These are phyloP conservation scores for Mycena sanguinolenta DNA, from an alignment of 768 basidiomycete genomes.

Conservation along the genomic window DNA sequence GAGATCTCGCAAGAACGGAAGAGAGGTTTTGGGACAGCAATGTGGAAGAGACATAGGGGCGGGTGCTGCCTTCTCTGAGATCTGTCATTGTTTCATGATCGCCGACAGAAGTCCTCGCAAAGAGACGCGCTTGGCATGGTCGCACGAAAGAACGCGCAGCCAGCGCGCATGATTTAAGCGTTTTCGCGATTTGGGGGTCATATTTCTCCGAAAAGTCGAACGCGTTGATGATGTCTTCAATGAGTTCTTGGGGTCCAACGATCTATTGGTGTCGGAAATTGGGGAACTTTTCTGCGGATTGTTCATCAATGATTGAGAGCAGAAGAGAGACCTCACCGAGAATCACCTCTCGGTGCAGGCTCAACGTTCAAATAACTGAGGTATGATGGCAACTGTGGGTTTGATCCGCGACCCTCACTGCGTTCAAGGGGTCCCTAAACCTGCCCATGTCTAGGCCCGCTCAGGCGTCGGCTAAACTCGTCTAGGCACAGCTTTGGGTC, in stretches of 20 bases:
- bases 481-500: too few species aligned
- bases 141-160: neutral
- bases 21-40: neutral
- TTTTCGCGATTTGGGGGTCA: neutral
- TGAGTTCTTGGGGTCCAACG: constrained; percentile 9
- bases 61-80: neutral
- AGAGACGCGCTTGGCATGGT: neutral
- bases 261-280: too few species aligned
- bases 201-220: constrained; percentile 1
- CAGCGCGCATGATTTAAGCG: constrained; percentile 4
- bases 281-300: too few species aligned
- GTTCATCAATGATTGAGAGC: too few species aligned
- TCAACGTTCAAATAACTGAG: too few species aligned
- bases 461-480: too few species aligned
- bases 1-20: neutral
- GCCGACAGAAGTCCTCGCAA: constrained; percentile 6
- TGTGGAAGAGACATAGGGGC: neutral
- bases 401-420: too few species aligned
- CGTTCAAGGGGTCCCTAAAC: too few species aligned
- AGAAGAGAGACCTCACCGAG: too few species aligned
- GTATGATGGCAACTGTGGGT: too few species aligned
- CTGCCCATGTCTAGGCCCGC: too few species aligned
- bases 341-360: too few species aligned
- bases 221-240: constrained; percentile 3
- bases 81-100: neutral